Conservation (phyloP, 2,329 filamentous ascomycete species). For the Colletotrichum filicis region DNA sequence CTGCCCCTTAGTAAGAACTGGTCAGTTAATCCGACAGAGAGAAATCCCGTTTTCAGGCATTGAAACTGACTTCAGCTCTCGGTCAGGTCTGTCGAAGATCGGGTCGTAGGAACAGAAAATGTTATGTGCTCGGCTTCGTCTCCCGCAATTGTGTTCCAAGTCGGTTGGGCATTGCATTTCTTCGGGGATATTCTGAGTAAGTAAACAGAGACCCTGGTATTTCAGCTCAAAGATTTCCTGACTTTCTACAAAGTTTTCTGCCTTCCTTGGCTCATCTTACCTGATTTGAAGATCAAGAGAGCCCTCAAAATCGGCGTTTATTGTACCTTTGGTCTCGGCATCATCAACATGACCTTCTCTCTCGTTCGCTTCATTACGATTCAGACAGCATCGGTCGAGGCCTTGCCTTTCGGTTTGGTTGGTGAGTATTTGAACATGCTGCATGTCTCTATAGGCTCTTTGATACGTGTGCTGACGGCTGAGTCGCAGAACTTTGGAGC, state of each 20-base stretch:
- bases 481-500: slow-evolving; percentile 20
- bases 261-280: slow-evolving; percentile 21
- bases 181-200: slow-evolving; percentile 22
- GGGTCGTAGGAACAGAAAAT: slow-evolving; percentile 2
- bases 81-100: slow-evolving; percentile 7
- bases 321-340: slow-evolving; percentile 25
- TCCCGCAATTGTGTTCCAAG: slow-evolving; percentile 19
- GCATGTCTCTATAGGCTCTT: background rate
- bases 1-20: slow-evolving; percentile 26
- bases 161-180: slow-evolving; percentile 31
- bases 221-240: background rate
- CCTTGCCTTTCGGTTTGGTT: slow-evolving; percentile 23
- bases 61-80: background rate
- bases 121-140: slow-evolving; percentile 29
- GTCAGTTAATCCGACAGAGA: background rate
- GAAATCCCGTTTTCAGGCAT: background rate
- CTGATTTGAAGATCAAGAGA: slow-evolving; percentile 26
- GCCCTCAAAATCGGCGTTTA: slow-evolving; percentile 25
- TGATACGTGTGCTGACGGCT: background rate
- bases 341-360: slow-evolving; percentile 33
- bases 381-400: slow-evolving; percentile 16
- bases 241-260: slow-evolving; percentile 4
- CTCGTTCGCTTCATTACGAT: slow-evolving; percentile 30
- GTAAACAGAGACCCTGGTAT: background rate
- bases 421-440: background rate